These are phyloP conservation scores for Entrophospora sp. DNA, from an alignment of 192 early-diverging fungal species.

Conservation along the genomic window DNA sequence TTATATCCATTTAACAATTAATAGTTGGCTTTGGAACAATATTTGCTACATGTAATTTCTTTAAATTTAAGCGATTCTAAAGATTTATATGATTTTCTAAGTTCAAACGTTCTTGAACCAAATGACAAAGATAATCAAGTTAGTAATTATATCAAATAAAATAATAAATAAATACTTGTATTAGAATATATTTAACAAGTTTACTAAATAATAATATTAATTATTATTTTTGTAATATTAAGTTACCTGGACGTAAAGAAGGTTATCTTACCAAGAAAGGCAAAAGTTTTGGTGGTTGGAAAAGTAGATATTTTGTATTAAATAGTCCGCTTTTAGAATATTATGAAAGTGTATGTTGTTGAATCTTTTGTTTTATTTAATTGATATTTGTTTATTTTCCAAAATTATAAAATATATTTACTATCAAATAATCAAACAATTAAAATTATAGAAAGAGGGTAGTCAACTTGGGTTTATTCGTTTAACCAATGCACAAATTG, in stretches of 20 bases:
- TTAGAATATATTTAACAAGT: background rate
- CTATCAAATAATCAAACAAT: background rate
- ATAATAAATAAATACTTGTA: background rate
- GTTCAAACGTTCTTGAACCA: conserved; percentile 53
- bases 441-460: conserved; percentile 55
- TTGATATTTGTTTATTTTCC: background rate
- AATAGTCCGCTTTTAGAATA: conserved; percentile 65
- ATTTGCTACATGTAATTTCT: conserved; percentile 63
- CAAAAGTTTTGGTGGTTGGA: conserved; percentile 97
- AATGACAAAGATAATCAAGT: conserved; percentile 23
- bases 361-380: too few relatives aligned
- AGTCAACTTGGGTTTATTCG: conserved; percentile 63
- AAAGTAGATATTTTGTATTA: conserved; percentile 77
- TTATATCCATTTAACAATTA: background rate
- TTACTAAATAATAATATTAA: conserved; percentile 1
- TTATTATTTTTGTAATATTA: too few relatives aligned
- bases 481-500: conserved; percentile 64
- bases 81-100: conserved; percentile 67
- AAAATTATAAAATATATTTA: background rate
- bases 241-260: conserved; percentile 61
- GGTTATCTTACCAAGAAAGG: conserved; percentile 88
- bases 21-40: conserved; percentile 66
- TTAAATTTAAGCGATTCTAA: conserved; percentile 51
- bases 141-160: too few relatives aligned
- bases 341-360: conserved; percentile 62